A percentile compares a stretch with the other conserved stretches of the same genome.
Conservation (phyloP, 768 basidiomycete species). For the Lactifluus subvellereus region DNA sequence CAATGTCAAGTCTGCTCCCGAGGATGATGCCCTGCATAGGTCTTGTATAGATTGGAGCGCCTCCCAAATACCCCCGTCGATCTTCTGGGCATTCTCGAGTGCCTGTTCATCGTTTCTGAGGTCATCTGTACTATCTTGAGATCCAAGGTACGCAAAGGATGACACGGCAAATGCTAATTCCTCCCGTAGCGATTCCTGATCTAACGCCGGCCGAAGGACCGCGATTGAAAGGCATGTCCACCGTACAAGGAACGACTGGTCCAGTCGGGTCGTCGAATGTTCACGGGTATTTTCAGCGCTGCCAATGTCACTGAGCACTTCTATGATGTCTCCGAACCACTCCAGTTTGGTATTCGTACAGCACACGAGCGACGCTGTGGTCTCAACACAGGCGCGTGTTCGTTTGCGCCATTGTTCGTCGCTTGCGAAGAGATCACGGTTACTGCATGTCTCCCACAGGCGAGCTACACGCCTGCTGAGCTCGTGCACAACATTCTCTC, state of each 20-base stretch:
- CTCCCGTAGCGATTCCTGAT: not conserved
- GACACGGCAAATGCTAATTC: too few species aligned
- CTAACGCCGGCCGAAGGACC: not conserved
- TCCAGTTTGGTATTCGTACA: not conserved
- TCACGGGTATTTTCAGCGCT: not conserved
- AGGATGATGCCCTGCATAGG: not conserved
- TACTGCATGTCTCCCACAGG: too few species aligned
- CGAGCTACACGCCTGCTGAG: not conserved
- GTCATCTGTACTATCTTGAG: too few species aligned
- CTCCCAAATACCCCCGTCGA: constrained; percentile 10
- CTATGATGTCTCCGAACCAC: not conserved
- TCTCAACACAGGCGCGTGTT: not conserved
- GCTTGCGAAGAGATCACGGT: not conserved
- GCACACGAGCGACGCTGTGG: not conserved
- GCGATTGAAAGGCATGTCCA: not conserved
- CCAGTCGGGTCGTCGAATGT: not conserved
- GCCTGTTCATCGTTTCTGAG: too few species aligned
- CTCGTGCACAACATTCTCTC: not conserved
- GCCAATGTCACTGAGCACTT: not conserved
- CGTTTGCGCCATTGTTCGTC: not conserved
- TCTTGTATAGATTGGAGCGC: not conserved
- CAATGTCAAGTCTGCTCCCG: not conserved
- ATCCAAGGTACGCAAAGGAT: too few species aligned
- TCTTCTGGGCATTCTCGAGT: not conserved
- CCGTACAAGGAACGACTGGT: not conserved